Evolutionary conservation across 495 filamentous ascomycete species (phyloP), one percentile per base, ranked within the genome.

Genomic region (Echria macrotheca): DNA sequence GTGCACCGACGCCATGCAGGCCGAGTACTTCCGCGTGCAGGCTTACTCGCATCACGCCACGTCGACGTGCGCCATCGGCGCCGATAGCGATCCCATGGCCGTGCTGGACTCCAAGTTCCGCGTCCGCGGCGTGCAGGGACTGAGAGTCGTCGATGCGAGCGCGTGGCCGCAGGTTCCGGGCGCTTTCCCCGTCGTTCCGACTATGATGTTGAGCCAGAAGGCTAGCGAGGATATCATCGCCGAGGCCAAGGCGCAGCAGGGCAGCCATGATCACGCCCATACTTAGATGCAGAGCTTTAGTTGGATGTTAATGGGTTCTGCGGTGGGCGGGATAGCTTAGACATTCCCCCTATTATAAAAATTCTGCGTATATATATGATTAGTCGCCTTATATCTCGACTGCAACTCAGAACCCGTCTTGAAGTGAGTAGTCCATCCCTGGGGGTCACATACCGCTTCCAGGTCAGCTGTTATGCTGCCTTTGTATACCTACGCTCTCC

Each of bases 1-100:
- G 29, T 66, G 63, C 48, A 60, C 58, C 11, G 65, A 66, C 23
- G 54, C 40, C 1, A 36, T 36, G 39, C 50, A 57, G 46, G 10
- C 12, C 25, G 54, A 57, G 45, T 47, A 33, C 35, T 10, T 50
- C 39, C 23, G 26, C n/a, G 14, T 38, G 33, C 46, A 48, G 24
- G 46, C 36, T 2, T 48, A 48, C 46, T 48, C 46, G 24, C 46
- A 48, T 25, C 46, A 48, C 35, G 46, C 46, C 2, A 48, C 46
- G 21, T 48, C 46, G 22, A 29, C n/a, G n/a, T 48, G 46, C 23
- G 22, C 46, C 1, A 48, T 48, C 32, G 46, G 46, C 1, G 33
- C 23, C 6, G 46, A 48, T 25, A 7, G 6, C 14, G 36, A 48
- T 14, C 46, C 46, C 6, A 15, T 48, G 33, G 46, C 46, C 5